Base-by-base conservation (phyloP, 495 filamentous ascomycete genomes). In the Xylaria venustula region DNA sequence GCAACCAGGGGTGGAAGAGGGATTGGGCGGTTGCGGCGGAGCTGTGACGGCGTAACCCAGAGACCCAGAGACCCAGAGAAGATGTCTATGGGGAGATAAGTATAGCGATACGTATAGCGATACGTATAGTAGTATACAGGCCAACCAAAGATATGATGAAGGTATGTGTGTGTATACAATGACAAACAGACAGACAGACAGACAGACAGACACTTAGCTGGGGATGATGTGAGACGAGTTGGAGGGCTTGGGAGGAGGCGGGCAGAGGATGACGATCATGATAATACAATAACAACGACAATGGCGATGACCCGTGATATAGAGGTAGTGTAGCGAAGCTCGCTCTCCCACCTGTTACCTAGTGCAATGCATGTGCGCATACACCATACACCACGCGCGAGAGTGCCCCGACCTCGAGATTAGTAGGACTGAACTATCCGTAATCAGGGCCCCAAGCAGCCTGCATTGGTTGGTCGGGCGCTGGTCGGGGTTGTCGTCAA, bases 1-100 rank as follows among this genome's bases (percentile, higher is more conserved):
- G 30, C 54, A 58, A 58, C 26, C 54, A 58, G 44, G 54, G 54
- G 54, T n/a, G n/a, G n/a, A n/a, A n/a, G n/a, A 26, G 22, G 26
- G 45, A 26, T 58, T 58, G 32, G 40, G 53, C 53, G 53, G 53
- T 14, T 30, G 26, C 53, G 53, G 53, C 37, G 53, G 53, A 45
- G 17, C 53, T 45, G 54, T 58, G 54, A 58, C 54, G 48, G 48
- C 11, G 54, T 9, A 40, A 15, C 42, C 54, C 37, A 55, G n/a
- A n/a, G n/a, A n/a, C n/a, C n/a, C n/a, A n/a, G n/a, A n/a, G n/a
- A 9, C 40, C 54, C 34, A 55, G 40, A 12, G 25, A 55, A 45
- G 5, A 23, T 25, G 22, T 40, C 5, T 34, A 40, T 23, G 12
- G n/a, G n/a, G n/a, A n/a, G n/a, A n/a, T n/a, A n/a, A n/a, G n/a